Evolutionary conservation across 176 grass and related monocot species (phyloP).

Genomic region (Rhipidocladum racemiflorum): DNA sequence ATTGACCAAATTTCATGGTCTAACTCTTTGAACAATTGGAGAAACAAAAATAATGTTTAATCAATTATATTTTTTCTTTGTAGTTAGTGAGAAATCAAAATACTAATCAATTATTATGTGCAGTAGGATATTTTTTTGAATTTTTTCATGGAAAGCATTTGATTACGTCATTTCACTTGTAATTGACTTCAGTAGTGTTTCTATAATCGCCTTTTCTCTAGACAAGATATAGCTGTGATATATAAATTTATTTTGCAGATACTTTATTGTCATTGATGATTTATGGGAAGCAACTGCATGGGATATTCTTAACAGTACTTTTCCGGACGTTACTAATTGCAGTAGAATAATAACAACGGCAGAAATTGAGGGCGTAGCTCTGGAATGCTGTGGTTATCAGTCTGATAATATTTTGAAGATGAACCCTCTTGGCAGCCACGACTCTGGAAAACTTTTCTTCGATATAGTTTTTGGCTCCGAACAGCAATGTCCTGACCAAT

Average conservation of each 20-base stretch:
- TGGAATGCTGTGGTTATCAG: background rate
- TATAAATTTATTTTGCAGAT: background rate
- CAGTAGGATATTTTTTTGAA: too few relatives aligned
- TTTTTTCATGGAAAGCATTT: too few relatives aligned
- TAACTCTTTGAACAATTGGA: too few relatives aligned
- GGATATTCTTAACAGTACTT: background rate
- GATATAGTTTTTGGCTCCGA: background rate
- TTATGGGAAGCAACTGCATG: constrained; percentile 1
- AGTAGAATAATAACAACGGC: constrained; percentile 6
- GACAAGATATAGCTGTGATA: background rate
- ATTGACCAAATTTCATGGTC: too few relatives aligned
- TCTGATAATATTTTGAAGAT: background rate
- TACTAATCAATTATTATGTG: too few relatives aligned
- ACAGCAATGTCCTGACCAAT: background rate
- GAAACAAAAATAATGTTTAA: too few relatives aligned
- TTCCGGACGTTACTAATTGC: background rate
- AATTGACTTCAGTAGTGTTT: background rate
- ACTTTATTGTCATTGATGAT: constrained; percentile 34
- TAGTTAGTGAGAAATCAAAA: too few relatives aligned
- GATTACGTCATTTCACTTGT: too few relatives aligned
- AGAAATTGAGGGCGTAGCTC: background rate
- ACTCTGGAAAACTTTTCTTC: background rate
- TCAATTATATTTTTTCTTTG: too few relatives aligned
- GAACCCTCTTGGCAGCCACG: background rate
- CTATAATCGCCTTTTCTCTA: background rate